Conservation (phyloP, 2,329 filamentous ascomycete species). For the Coniella lustricola region DNA sequence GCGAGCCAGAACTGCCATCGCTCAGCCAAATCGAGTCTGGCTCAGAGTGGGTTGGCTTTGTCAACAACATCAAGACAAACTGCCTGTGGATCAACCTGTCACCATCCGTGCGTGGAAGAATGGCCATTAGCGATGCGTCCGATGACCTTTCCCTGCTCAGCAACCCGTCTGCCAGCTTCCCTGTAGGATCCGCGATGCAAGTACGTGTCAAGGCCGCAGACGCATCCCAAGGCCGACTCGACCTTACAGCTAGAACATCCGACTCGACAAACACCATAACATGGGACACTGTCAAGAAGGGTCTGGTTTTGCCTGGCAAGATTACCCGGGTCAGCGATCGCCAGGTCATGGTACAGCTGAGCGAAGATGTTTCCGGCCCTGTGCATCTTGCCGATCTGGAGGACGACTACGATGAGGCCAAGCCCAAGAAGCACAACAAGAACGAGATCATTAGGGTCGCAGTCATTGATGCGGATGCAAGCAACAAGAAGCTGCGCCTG, state of each 20-base stretch:
- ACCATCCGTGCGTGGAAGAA: slow-evolving; percentile 76
- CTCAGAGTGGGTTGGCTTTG: slow-evolving; percentile 69
- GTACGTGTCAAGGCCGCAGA: slow-evolving; percentile 74
- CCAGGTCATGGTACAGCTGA: slow-evolving; percentile 78
- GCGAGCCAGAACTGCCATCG: slow-evolving; percentile 45
- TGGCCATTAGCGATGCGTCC: slow-evolving; percentile 76
- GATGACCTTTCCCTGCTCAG: slow-evolving; percentile 76
- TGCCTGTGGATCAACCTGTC: slow-evolving; percentile 88
- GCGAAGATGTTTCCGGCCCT: slow-evolving; percentile 69
- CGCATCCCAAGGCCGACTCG: slow-evolving; percentile 63
- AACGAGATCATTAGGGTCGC: slow-evolving; percentile 86
- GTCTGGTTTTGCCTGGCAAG: slow-evolving; percentile 74
- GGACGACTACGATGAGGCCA: slow-evolving; percentile 79
- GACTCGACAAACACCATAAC: slow-evolving; percentile 50
- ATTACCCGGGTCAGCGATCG: slow-evolving; percentile 82
- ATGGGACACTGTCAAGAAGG: slow-evolving; percentile 65
- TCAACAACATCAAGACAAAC: slow-evolving; percentile 80
- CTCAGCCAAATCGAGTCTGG: slow-evolving; percentile 68
- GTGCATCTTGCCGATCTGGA: slow-evolving; percentile 76
- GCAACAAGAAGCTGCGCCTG: slow-evolving; percentile 77
- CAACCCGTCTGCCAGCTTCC: slow-evolving; percentile 73
- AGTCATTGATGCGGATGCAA: slow-evolving; percentile 68
- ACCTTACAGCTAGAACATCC: slow-evolving; percentile 71
- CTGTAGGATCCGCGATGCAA: slow-evolving; percentile 79
- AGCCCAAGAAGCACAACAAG: slow-evolving; percentile 68